Evolutionary conservation across 371 early-diverging fungal genomes (phyloP), one percentile per base, ranked within the genome.

Genomic region (Mortierella sp.): DNA sequence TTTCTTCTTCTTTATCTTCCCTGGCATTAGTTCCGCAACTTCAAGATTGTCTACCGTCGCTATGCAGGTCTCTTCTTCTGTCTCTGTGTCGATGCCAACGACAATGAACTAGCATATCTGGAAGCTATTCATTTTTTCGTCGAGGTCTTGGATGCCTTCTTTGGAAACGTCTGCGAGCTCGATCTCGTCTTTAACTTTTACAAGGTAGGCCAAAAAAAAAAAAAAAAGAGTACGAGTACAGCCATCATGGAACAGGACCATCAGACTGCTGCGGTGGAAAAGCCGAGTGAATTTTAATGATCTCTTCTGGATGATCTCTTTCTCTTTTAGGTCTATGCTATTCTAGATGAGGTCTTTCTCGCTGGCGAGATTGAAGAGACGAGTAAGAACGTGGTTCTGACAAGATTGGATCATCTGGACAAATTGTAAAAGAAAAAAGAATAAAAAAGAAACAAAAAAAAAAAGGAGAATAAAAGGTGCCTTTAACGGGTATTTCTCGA

Each of bases 61-160:
- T 99, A 99, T 82, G 98, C 98, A 1, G 95, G 95, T 16, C 87
- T 99, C 21, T 99, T 97, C 86, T 99, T 99, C 80, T 97, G 98
- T 82, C 93, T 98, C 70, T 97, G 98, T 76, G 96, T 99, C 2
- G 98, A 97, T 83, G 90, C 96, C 19, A 97, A 96, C 81, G 98
- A 98, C 84, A 99, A 99, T 71, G 97, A 97, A 79, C 84, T 99
- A 25, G 92, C 94, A 3, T 94, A 94, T 68, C 82, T 99, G 46
- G 99, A 99, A 82, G 96, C 95, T 0, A 98, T 99, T 48, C 99
- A 99, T 73, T 92, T 97, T 75, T 98, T 98, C 89, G 99, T 99
- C 25, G 99, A 99, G 83, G 96, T 97, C 0, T 83, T 99, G 56
- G 98, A 99, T 83, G 89, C 95, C 12, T 99, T 96, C 87, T 98